phyloP scores from a whole-genome alignment of 129 eudicot species.

The Erigeron canadensis region DNA sequence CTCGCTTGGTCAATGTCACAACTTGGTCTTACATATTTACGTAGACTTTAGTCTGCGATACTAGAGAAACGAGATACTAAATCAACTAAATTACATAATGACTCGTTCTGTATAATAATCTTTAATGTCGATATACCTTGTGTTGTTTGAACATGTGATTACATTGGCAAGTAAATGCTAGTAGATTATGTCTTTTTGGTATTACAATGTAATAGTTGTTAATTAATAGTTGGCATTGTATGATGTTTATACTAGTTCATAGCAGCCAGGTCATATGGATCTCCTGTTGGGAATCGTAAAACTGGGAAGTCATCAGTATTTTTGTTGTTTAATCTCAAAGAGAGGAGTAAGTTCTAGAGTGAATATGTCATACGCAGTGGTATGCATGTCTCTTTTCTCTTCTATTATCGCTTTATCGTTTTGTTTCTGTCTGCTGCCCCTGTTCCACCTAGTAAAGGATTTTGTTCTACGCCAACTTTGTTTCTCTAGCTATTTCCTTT shows the following conservation, averaged over 20 bases:
- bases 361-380: slow-evolving; percentile 87
- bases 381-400: slow-evolving; percentile 31
- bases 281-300: slow-evolving; percentile 50
- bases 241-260: slow-evolving; percentile 38
- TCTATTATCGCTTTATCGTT: neutral
- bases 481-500: slow-evolving; percentile 1
- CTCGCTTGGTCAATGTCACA: too few relatives aligned
- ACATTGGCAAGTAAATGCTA: neutral
- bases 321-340: slow-evolving; percentile 89
- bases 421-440: slow-evolving; percentile 1
- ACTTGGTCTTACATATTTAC: too few relatives aligned
- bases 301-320: slow-evolving; percentile 73
- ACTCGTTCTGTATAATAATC: too few relatives aligned
- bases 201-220: slow-evolving; percentile 3
- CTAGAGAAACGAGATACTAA: too few relatives aligned
- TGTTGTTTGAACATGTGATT: neutral
- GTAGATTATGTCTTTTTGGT: neutral
- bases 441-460: neutral
- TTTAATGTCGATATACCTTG: neutral
- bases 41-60: too few relatives aligned
- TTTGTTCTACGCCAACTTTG: neutral
- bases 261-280: slow-evolving; percentile 57
- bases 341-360: slow-evolving; percentile 90
- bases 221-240: slow-evolving; percentile 10
- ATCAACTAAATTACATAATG: too few relatives aligned